Percentiles rank a stretch among this genome's conserved stretches.
Evolutionary conservation across 495 filamentous ascomycete genomes (phyloP).

Genomic region (Sporormia fimetaria): DNA sequence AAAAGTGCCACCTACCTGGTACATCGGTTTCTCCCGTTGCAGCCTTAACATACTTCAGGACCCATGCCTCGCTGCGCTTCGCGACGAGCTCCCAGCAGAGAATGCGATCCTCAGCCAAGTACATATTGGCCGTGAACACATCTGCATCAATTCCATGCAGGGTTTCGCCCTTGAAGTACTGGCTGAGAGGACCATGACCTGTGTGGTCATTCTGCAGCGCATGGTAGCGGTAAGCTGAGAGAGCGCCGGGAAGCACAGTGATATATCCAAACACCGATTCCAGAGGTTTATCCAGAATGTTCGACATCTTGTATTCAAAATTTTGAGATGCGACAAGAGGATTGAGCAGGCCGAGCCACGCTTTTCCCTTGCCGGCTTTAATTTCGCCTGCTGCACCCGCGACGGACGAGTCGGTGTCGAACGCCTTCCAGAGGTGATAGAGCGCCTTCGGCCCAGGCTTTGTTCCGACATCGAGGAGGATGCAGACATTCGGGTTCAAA

Average conservation of each 20-base stretch:
- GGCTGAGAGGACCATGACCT: slow-evolving; percentile 86
- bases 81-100: slow-evolving; percentile 98
- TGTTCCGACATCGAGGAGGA: slow-evolving; percentile 91
- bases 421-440: slow-evolving; percentile 99
- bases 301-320: slow-evolving; percentile 99
- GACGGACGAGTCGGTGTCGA: slow-evolving; percentile 92
- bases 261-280: slow-evolving; percentile 98
- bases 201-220: slow-evolving; percentile 94
- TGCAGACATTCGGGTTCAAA: slow-evolving; percentile 90
- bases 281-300: slow-evolving; percentile 94
- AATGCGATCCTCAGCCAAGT: slow-evolving; percentile 95
- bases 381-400: slow-evolving; percentile 96
- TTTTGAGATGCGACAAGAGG: slow-evolving; percentile 95
- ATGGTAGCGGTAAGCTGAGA: slow-evolving; percentile 93
- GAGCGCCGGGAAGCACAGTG: slow-evolving; percentile 86
- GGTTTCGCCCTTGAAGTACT: slow-evolving; percentile 99
- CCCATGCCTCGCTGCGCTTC: slow-evolving; percentile 90
- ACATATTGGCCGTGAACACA: slow-evolving; percentile 99
- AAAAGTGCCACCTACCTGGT: slow-evolving; percentile 49
- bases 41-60: slow-evolving; percentile 92
- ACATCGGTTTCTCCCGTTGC: slow-evolving; percentile 97
- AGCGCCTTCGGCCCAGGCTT: slow-evolving; percentile 73
- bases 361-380: slow-evolving; percentile 84
- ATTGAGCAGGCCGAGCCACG: slow-evolving; percentile 73
- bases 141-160: slow-evolving; percentile 93